Evolutionary conservation across 169 alveolate genomes (phyloP).

Genomic region (Plasmodium gallinaceum): DNA sequence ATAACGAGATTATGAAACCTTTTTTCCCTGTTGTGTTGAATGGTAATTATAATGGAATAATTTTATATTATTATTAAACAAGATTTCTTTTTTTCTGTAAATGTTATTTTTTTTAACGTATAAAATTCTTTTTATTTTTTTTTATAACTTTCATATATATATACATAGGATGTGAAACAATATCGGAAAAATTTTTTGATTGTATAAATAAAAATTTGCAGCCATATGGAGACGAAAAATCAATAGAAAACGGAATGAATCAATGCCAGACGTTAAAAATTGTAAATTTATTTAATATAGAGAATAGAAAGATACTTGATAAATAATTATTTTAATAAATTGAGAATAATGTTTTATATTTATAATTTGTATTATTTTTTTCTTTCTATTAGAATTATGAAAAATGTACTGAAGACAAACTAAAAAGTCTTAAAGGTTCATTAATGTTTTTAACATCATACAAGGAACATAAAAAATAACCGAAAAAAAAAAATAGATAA

Average conservation of each 20-base stretch:
- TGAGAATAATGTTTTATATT: too few species aligned
- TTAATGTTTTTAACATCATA: slow-evolving; percentile 53
- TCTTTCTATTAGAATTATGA: slow-evolving; percentile 40
- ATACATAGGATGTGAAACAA: slow-evolving; percentile 46
- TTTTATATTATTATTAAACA: neutral
- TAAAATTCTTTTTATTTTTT: neutral
- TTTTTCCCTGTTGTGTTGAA: slow-evolving; percentile 44
- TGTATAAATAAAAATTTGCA: slow-evolving; percentile 41
- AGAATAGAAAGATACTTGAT: neutral
- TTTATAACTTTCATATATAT: neutral
- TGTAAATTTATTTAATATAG: neutral
- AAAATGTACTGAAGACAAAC: slow-evolving; percentile 44
- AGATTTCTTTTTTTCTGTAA: neutral
- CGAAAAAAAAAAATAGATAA: neutral
- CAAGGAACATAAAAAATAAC: slow-evolving; percentile 22
- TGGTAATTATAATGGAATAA: slow-evolving; percentile 15
- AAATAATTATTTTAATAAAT: neutral
- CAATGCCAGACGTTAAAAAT: slow-evolving; percentile 35
- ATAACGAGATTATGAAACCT: slow-evolving; percentile 49
- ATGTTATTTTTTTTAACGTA: neutral
- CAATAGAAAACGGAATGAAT: neutral
- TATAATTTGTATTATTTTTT: neutral
- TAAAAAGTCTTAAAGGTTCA: slow-evolving; percentile 28
- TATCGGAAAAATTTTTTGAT: slow-evolving; percentile 37
- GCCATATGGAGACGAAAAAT: slow-evolving; percentile 40